A percentile compares a stretch with the other conserved stretches of the same genome.
phyloP scores from a whole-genome alignment of 768 basidiomycete genomes.

The Suillus subalutaceus region DNA sequence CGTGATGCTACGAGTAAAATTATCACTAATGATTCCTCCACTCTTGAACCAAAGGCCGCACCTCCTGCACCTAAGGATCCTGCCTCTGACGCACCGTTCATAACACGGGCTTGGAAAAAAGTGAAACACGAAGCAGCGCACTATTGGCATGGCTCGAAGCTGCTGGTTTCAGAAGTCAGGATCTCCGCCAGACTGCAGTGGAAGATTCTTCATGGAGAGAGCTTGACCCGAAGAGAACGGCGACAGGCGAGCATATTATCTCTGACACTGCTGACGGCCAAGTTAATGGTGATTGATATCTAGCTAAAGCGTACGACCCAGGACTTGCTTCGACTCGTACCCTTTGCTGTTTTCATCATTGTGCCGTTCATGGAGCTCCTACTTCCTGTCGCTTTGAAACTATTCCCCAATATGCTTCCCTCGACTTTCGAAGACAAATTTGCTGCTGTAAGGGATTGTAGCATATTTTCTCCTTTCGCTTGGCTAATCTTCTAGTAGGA shows the following conservation, averaged over 20 bases:
- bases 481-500: conserved; percentile 53
- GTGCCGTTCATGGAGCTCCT: conserved; percentile 99
- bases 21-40: conserved; percentile 18
- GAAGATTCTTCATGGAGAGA: conserved; percentile 91
- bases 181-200: conserved; percentile 87
- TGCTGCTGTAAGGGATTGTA: conserved; percentile 64
- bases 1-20: conserved; percentile 9
- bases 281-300: background rate
- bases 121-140: conserved; percentile 96
- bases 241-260: conserved; percentile 66
- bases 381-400: conserved; percentile 91
- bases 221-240: conserved; percentile 88
- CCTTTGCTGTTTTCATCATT: conserved; percentile 92
- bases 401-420: conserved; percentile 99
- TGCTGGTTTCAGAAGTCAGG: conserved; percentile 91
- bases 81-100: conserved; percentile 45
- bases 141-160: conserved; percentile 96
- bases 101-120: conserved; percentile 80
- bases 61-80: conserved; percentile 51
- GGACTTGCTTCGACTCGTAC: conserved; percentile 90
- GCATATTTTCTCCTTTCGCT: background rate
- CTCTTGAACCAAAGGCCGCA: conserved; percentile 48
- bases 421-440: conserved; percentile 98
- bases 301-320: conserved; percentile 92
- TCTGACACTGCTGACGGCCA: conserved; percentile 5